Percentiles rank a stretch among this genome's conserved stretches.
phyloP scores from a whole-genome alignment of 2,329 filamentous ascomycete genomes.

The Hymenoscyphus scutula region DNA sequence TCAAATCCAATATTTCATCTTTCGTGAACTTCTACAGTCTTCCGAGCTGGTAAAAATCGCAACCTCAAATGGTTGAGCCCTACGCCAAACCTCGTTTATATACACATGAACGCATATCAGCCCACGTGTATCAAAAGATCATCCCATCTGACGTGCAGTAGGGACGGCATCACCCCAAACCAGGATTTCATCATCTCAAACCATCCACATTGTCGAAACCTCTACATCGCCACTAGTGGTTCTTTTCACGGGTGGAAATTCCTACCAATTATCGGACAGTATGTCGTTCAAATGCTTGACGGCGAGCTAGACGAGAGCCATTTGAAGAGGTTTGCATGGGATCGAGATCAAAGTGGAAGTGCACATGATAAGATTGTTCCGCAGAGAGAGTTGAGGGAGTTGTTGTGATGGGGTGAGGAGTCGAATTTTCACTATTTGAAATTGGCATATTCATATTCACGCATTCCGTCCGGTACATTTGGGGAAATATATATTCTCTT shows the following conservation, averaged over 20 bases:
- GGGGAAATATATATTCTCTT: background rate
- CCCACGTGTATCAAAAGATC: no score
- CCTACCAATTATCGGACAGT: conserved; percentile 59
- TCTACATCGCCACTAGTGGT: conserved; percentile 61
- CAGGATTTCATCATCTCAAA: conserved; percentile 61
- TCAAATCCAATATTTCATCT: no score
- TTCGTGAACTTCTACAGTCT: no score
- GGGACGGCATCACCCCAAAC: conserved; percentile 60
- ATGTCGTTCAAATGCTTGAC: conserved; percentile 51
- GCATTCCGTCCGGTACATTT: background rate
- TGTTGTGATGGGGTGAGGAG: background rate
- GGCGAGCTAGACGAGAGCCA: conserved; percentile 41
- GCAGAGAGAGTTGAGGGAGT: conserved; percentile 13
- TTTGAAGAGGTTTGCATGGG: conserved; percentile 46
- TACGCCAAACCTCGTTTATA: no score
- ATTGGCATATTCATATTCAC: background rate
- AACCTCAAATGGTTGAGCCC: no score
- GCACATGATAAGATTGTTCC: conserved; percentile 19
- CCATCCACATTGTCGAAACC: conserved; percentile 50
- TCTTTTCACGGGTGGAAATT: conserved; percentile 67
- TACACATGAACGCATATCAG: no score
- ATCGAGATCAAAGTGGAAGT: conserved; percentile 25
- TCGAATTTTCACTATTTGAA: no score
- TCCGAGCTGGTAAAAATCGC: no score
- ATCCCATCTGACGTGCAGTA: conserved; percentile 33